Evolutionary conservation across 148 eudicot species (phyloP), one percentile per base, ranked within the genome.

Genomic region (Drosera capensis): DNA sequence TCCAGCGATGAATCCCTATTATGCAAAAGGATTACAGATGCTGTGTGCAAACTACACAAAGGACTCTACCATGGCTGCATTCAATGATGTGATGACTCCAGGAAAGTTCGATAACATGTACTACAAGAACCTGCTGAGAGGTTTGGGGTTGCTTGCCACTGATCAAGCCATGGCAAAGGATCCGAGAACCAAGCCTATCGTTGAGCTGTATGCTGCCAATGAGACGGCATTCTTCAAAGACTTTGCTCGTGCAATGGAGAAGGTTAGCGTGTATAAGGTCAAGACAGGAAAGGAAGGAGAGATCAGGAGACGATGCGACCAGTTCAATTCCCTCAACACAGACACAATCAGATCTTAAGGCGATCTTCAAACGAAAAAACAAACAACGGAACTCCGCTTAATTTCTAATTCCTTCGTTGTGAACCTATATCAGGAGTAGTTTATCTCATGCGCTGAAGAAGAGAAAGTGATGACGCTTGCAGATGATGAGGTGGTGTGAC

Each of bases 71-170:
- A 60, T 85, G 15, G 70, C 90, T 0, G 82, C 86, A 5, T 85
- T 70, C 54, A 77, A 74, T 23, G 95, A 85, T 25, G 78, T 73
- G 6, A 71, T 77, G 71, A 68, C 79, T 29, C 80, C 86, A 0
- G 77, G 73, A 21, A 85, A 72, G 51, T 85, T 85, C 31, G 90
- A 85, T 57, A 84, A 79, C 72, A 69, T 66, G 66, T 80, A 72
- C 40, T 80, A 40, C 25, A 7, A 45, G 6, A 79, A 80, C 46
- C 57, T 79, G 48, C 77, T 70, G 45, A 60, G 46, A 5, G 90
- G 95, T 18, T 47, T 77, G 2, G 87, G 81, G 2, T 46, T 85
- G 38, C 55, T 80, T 29, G 71, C 77, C 0, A 56, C 79, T 0
- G 88, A 80, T 41, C 82, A 74, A 20, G 71, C 67, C 5, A 35